Evolutionary conservation across 1,139 yeast species (phyloP), one percentile per base, ranked within the genome.

Genomic region (Blastobotrys malaysiensis): DNA sequence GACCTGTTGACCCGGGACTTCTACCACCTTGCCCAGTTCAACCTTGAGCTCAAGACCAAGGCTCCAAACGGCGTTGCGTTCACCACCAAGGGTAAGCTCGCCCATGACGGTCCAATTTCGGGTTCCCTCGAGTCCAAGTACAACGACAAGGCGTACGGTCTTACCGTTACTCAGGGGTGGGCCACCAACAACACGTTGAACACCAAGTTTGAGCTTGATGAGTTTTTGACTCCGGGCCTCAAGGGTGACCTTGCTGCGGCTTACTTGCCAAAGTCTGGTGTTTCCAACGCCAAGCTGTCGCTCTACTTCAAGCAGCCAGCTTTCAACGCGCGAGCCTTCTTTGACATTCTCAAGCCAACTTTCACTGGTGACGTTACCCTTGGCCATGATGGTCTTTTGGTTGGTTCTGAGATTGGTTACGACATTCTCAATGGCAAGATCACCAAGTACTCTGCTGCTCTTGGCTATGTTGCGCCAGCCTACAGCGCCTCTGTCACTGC

Each of bases 51-150:
- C 69, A 87, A 88, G 80, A 85, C 98, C 64, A 81, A 82, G 65
- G 97, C 99, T 67, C 96, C 97, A 73, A 91, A 90, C 73, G 98
- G 98, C 66, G 97, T 93, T 59, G 82, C 90, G 57, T 93, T 93
- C 83, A 83, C 95, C 68, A 90, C 89, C 71, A 89, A 88, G 80
- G 97, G 97, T 73, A 89, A 88, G 78, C 85, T 95, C 66, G 81
- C 84, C 70, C 74, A 75, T 58, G 88, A 84, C 69, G 86, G 88
- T 71, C 78, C 93, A 67, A 83, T 95, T 67, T 84, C 91, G 62
- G 96, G 96, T 66, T 83, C 88, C 69, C 78, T 93, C 59, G 98
- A 93, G 76, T 88, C 96, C 68, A 89, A 88, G 80, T 88, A 86
- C 80, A 77, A 88, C 61, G 99, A 95, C 83, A 90, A 90, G 81